Conservation (phyloP, 768 basidiomycete genomes). For the Sporobolomyces roseus region DNA sequence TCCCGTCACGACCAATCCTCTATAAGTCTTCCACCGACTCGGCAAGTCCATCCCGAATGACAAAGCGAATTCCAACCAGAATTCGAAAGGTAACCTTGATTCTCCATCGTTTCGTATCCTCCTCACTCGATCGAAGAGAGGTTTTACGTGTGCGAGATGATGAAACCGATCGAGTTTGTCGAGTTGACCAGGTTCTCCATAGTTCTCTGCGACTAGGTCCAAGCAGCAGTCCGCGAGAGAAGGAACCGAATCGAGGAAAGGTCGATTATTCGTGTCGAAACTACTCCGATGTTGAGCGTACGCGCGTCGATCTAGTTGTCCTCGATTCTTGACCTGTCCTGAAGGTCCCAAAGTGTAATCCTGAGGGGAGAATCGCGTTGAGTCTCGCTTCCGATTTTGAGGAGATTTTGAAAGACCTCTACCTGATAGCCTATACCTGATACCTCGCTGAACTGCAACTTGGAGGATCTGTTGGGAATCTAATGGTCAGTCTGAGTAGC, state of each 20-base stretch:
- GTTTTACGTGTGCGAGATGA: neutral
- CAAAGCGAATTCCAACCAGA: slow-evolving; percentile 27
- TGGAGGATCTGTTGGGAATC: neutral
- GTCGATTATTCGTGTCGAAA: neutral
- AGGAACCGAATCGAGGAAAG: slow-evolving; percentile 6
- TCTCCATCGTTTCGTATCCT: neutral
- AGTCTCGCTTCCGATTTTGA: neutral
- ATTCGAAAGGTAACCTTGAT: slow-evolving; percentile 11
- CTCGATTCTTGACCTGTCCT: neutral
- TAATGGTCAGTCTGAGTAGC: neutral
- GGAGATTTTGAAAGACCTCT: neutral
- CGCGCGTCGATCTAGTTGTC: slow-evolving; percentile 12
- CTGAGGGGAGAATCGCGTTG: slow-evolving; percentile 15
- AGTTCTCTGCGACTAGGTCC: slow-evolving; percentile 13
- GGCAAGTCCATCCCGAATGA: slow-evolving; percentile 3
- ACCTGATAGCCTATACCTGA: slow-evolving; percentile 23
- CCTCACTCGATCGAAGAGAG: neutral
- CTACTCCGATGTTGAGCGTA: neutral
- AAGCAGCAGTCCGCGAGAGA: slow-evolving; percentile 15
- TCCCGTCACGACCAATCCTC: slow-evolving; percentile 9
- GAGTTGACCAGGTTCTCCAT: slow-evolving; percentile 15
- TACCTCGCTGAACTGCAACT: slow-evolving; percentile 1
- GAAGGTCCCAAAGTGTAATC: slow-evolving; percentile 24
- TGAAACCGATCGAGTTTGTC: slow-evolving; percentile 3
- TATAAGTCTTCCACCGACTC: slow-evolving; percentile 12